These are phyloP conservation scores for Bathelium albidoporum DNA, from an alignment of 495 filamentous ascomycete genomes.

Conservation along the genomic window DNA sequence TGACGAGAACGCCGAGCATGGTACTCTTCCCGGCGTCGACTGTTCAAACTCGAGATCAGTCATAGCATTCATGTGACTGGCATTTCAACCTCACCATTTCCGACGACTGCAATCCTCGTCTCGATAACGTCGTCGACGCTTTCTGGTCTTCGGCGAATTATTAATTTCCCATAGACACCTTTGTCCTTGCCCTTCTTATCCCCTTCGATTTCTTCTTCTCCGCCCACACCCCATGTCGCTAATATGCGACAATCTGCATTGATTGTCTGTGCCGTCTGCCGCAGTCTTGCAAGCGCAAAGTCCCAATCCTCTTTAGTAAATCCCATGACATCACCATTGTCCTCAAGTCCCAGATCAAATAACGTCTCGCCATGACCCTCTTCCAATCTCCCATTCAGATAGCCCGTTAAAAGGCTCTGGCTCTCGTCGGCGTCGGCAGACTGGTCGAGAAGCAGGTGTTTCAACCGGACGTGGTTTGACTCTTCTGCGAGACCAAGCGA, in stretches of 20 bases:
- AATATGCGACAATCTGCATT: slow-evolving; percentile 68
- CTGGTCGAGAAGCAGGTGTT: slow-evolving; percentile 62
- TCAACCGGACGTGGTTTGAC: slow-evolving; percentile 55
- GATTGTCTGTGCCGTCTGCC: slow-evolving; percentile 51
- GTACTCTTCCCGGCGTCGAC: slow-evolving; percentile 97
- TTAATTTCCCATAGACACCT: slow-evolving; percentile 66
- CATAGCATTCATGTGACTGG: not conserved
- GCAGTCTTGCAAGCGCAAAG: slow-evolving; percentile 57
- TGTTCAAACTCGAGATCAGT: slow-evolving; percentile 16
- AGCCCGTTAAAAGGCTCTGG: slow-evolving; percentile 48
- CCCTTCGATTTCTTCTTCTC: slow-evolving; percentile 55
- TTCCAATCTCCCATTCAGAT: slow-evolving; percentile 55
- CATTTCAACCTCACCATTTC: slow-evolving; percentile 52
- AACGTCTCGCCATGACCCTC: slow-evolving; percentile 87
- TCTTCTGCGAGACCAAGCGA: slow-evolving; percentile 71
- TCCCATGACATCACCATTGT: slow-evolving; percentile 83
- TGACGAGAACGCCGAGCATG: slow-evolving; percentile 91
- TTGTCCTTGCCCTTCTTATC: slow-evolving; percentile 52
- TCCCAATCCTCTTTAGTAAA: slow-evolving; percentile 73
- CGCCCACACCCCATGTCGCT: slow-evolving; percentile 80
- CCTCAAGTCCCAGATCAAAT: slow-evolving; percentile 87
- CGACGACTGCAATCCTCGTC: slow-evolving; percentile 93
- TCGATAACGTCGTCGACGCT: slow-evolving; percentile 83
- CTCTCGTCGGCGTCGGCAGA: slow-evolving; percentile 49
- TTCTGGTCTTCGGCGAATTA: slow-evolving; percentile 64